Evolutionary conservation across 2,329 filamentous ascomycete genomes (phyloP).

Genomic region (Penicillium vulpinum): DNA sequence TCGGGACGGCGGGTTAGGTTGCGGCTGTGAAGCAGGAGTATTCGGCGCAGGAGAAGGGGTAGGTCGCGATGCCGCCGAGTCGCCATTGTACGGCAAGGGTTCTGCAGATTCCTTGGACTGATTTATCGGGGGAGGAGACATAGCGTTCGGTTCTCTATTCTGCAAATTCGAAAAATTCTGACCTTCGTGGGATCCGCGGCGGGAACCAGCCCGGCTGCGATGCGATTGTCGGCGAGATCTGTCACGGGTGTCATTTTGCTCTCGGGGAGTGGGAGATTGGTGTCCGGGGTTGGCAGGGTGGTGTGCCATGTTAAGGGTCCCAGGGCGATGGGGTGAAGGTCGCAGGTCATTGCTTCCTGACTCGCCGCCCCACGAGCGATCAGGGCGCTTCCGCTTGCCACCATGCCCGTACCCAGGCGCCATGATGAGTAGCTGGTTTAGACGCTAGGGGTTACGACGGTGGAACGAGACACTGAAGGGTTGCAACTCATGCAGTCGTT

Average conservation of each 20-base stretch:
- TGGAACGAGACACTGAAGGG: constrained; percentile 28
- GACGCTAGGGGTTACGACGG: constrained; percentile 29
- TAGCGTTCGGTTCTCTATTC: constrained; percentile 23
- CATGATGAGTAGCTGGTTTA: constrained; percentile 43
- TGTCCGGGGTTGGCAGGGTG: constrained; percentile 42
- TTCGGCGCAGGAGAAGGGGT: constrained; percentile 26
- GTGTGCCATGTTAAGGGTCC: constrained; percentile 54
- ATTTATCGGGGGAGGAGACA: constrained; percentile 33
- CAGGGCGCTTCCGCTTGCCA: constrained; percentile 58
- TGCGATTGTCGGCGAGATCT: constrained; percentile 39
- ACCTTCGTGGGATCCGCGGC: constrained; percentile 38
- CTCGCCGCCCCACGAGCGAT: constrained; percentile 48
- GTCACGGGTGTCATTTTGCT: constrained; percentile 41
- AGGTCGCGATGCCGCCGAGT: constrained; percentile 12
- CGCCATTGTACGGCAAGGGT: constrained; percentile 31
- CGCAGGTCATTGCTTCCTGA: constrained; percentile 40
- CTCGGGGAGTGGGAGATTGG: constrained; percentile 36
- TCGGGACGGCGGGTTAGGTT: constrained; percentile 21
- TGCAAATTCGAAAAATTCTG: constrained; percentile 36
- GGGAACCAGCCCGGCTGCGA: constrained; percentile 37
- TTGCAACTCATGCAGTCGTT: constrained; percentile 36
- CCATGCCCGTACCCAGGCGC: constrained; percentile 48
- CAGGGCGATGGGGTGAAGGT: constrained; percentile 50
- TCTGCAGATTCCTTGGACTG: constrained; percentile 33
- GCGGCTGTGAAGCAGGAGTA: constrained; percentile 19